Conservation (phyloP, 805 yeast genomes). For the Starmerella tilneyi region DNA sequence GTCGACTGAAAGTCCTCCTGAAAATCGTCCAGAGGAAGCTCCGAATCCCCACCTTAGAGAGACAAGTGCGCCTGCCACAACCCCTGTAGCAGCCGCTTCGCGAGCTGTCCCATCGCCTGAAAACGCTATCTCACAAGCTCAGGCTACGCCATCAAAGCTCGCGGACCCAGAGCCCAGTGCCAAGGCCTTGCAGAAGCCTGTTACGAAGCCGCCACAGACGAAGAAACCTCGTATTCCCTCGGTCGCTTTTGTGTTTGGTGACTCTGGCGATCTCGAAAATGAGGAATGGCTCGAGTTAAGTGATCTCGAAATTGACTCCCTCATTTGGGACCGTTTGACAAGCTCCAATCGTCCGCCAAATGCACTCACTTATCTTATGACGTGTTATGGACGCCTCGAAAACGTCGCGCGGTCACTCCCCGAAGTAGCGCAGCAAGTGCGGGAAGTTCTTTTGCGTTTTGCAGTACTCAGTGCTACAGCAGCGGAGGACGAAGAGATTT, state of each 20-base stretch:
- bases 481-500: conserved; percentile 19
- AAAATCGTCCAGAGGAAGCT: no score
- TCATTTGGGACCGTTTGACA: background rate
- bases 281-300: background rate
- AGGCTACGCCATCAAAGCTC: no score
- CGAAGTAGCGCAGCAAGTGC: conserved; percentile 10
- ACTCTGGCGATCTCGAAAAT: background rate
- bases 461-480: conserved; percentile 23
- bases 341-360: conserved; percentile 1
- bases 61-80: no score
- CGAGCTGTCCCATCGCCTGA: no score
- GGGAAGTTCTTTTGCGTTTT: conserved; percentile 12
- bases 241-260: conserved; percentile 5
- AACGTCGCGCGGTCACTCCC: conserved; percentile 2
- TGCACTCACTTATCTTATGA: conserved; percentile 14
- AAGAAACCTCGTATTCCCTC: background rate
- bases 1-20: no score
- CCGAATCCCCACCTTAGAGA: no score
- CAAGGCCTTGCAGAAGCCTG: background rate
- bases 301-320: conserved; percentile 3
- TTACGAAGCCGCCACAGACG: background rate
- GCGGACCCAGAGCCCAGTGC: background rate
- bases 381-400: conserved; percentile 14
- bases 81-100: no score
- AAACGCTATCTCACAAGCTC: no score